Conservation (phyloP, 805 yeast genomes). For the Torulaspora quercuum region DNA sequence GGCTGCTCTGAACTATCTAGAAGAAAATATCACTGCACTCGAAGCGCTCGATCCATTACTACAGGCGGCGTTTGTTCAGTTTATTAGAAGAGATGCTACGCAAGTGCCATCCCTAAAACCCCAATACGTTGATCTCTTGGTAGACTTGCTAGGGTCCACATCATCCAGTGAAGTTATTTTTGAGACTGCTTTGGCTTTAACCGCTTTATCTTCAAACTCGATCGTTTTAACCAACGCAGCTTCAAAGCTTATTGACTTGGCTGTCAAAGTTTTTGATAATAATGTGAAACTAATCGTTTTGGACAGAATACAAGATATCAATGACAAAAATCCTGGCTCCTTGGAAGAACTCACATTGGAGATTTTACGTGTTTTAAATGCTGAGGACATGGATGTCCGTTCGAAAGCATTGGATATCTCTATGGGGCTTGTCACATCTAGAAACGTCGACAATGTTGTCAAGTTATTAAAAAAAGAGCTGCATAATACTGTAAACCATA, state of each 20-base stretch:
- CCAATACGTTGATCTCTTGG: slow-evolving; percentile 67
- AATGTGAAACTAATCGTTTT: slow-evolving; percentile 90
- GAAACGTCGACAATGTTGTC: slow-evolving; percentile 92
- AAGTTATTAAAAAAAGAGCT: slow-evolving; percentile 89
- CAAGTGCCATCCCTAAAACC: slow-evolving; percentile 59
- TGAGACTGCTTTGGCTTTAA: slow-evolving; percentile 85
- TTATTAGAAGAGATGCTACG: slow-evolving; percentile 77
- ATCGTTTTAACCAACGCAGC: slow-evolving; percentile 75
- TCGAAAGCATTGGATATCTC: slow-evolving; percentile 81
- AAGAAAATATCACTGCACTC: slow-evolving; percentile 58
- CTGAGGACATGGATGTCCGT: slow-evolving; percentile 90
- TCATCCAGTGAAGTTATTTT: slow-evolving; percentile 64
- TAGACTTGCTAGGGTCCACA: slow-evolving; percentile 66
- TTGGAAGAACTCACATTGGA: slow-evolving; percentile 83
- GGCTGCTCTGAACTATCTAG: slow-evolving; percentile 77
- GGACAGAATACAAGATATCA: slow-evolving; percentile 76
- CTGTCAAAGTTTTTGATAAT: slow-evolving; percentile 90
- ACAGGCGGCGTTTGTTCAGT: slow-evolving; percentile 87
- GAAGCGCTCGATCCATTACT: slow-evolving; percentile 73
- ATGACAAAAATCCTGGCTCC: slow-evolving; percentile 71
- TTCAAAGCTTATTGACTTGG: slow-evolving; percentile 78
- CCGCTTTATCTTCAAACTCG: slow-evolving; percentile 59
- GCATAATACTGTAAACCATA: slow-evolving; percentile 59
- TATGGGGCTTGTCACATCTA: slow-evolving; percentile 72
- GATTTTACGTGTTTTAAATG: slow-evolving; percentile 75